phyloP scores from a whole-genome alignment of 768 basidiomycete species.

The Suillus clintonianus region DNA sequence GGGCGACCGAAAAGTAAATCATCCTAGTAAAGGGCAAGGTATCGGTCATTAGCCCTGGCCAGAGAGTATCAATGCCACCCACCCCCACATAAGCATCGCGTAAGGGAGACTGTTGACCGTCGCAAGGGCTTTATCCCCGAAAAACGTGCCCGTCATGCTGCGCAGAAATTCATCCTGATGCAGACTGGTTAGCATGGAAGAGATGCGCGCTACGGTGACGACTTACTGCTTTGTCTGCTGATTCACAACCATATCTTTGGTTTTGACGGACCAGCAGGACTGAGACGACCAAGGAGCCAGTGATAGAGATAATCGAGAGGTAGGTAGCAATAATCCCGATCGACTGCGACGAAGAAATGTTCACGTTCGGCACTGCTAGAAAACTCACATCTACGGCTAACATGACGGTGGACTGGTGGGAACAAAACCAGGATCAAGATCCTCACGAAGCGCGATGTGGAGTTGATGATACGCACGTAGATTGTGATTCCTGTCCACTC shows the following conservation, averaged over 20 bases:
- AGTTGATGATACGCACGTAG: slow-evolving; percentile 7
- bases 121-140: slow-evolving; percentile 45
- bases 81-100: slow-evolving; percentile 56
- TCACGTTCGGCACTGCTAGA: slow-evolving; percentile 38
- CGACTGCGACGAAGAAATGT: neutral
- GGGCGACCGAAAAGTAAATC: slow-evolving; percentile 6
- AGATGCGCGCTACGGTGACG: neutral
- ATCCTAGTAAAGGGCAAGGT: neutral
- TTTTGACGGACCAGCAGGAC: slow-evolving; percentile 18
- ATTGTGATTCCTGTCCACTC: slow-evolving; percentile 14
- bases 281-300: slow-evolving; percentile 12
- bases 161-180: neutral
- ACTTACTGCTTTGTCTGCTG: slow-evolving; percentile 41
- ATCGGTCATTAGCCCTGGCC: neutral
- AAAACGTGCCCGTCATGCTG: slow-evolving; percentile 16
- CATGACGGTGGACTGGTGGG: slow-evolving; percentile 34
- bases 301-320: slow-evolving; percentile 8
- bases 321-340: slow-evolving; percentile 7
- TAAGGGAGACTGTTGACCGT: slow-evolving; percentile 52
- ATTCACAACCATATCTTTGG: slow-evolving; percentile 34
- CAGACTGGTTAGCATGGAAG: neutral
- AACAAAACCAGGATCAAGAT: neutral
- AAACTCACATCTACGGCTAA: slow-evolving; percentile 35
- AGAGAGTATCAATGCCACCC: slow-evolving; percentile 18
- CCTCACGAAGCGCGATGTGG: neutral